A percentile compares a stretch with the other conserved stretches of the same genome.
Conservation (phyloP, 163 green algal species). For the Chlamydomonas reinhardtii region DNA sequence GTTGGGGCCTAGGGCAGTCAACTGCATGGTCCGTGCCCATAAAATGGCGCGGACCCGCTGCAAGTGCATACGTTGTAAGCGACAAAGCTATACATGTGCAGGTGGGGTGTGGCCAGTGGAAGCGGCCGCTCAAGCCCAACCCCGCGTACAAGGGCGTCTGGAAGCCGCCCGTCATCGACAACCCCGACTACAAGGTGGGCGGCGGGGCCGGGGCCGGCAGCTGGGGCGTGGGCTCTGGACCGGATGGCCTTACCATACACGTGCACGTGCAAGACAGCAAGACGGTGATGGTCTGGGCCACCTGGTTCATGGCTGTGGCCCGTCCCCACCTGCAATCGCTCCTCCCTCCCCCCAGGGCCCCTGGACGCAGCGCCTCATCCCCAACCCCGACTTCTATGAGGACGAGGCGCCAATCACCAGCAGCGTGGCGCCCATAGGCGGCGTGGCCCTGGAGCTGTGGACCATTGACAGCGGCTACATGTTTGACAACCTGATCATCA, state of each 20-base stretch:
- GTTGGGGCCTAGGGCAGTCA: too few relatives aligned
- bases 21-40: too few relatives aligned
- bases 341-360: constrained; percentile 60
- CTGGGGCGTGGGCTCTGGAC: too few relatives aligned
- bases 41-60: too few relatives aligned
- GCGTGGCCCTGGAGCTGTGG: constrained; percentile 95
- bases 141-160: constrained; percentile 88
- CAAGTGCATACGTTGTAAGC: too few relatives aligned
- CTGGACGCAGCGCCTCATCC: constrained; percentile 83
- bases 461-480: constrained; percentile 89
- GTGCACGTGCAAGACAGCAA: too few relatives aligned
- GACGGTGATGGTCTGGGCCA: too few relatives aligned
- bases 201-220: too few relatives aligned
- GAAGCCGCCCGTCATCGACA: constrained; percentile 85
- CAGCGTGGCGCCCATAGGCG: constrained; percentile 83
- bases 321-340: too few relatives aligned
- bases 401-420: constrained; percentile 73
- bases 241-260: too few relatives aligned
- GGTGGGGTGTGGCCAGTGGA: constrained; percentile 51
- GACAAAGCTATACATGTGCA: too few relatives aligned
- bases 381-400: constrained; percentile 90
- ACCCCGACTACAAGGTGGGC: constrained; percentile 92
- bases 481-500: constrained; percentile 92
- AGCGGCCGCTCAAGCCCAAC: constrained; percentile 80
- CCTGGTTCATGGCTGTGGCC: too few relatives aligned